Percentiles rank a stretch among this genome's conserved stretches.
Conservation (phyloP, 2,329 filamentous ascomycete species). For the Pezicula radicicola region DNA sequence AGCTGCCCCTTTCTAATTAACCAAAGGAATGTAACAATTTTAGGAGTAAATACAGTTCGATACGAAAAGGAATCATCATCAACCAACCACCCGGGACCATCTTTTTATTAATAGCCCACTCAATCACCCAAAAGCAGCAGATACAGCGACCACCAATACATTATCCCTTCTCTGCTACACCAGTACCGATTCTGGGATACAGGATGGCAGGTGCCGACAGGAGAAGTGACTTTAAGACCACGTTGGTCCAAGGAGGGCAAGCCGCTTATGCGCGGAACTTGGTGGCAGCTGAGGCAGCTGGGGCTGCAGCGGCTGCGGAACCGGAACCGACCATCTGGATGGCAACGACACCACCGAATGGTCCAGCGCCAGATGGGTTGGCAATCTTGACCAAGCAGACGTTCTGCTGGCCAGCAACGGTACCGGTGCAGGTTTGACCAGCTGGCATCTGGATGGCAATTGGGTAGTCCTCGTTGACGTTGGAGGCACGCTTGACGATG, state of each 20-base stretch:
- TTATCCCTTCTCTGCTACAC: too few species aligned
- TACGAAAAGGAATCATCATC: too few species aligned
- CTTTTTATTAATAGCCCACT: too few species aligned
- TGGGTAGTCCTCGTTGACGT: conserved; percentile 39
- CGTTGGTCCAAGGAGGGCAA: not conserved
- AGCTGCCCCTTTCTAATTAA: too few species aligned
- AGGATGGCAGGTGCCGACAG: too few species aligned
- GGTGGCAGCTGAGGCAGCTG: not conserved
- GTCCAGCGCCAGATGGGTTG: conserved; percentile 57
- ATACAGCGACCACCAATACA: too few species aligned
- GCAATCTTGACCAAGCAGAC: conserved; percentile 62
- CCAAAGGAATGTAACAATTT: too few species aligned
- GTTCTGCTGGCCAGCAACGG: conserved; percentile 54
- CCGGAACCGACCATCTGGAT: conserved; percentile 41
- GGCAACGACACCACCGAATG: conserved; percentile 59
- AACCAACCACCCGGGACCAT: too few species aligned
- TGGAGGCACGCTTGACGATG: conserved; percentile 28
- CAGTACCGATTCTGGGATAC: too few species aligned
- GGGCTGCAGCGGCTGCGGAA: conserved; percentile 1
- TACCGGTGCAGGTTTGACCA: conserved; percentile 54
- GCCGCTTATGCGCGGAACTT: not conserved
- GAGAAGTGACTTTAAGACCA: too few species aligned
- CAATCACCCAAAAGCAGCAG: too few species aligned
- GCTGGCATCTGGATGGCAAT: conserved; percentile 37
- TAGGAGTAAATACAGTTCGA: too few species aligned